Conservation (phyloP, 2,329 filamentous ascomycete species). For the Amauroascus verrucosus region DNA sequence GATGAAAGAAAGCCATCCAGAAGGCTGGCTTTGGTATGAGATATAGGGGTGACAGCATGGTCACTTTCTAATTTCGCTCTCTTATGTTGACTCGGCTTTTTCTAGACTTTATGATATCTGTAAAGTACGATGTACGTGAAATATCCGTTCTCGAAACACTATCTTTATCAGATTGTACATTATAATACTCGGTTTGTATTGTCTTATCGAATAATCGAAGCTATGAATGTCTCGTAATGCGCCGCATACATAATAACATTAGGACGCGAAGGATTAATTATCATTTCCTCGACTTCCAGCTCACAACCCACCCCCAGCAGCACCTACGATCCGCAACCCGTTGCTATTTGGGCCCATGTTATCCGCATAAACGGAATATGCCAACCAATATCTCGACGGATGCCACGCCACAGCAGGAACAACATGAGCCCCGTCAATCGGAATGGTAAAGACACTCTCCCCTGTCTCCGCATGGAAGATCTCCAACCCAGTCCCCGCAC, state of each 20-base stretch:
- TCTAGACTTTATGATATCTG: not conserved
- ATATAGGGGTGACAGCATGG: too few relatives aligned
- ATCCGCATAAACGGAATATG: slow-evolving; percentile 39
- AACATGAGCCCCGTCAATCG: slow-evolving; percentile 29
- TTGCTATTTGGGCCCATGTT: slow-evolving; percentile 30
- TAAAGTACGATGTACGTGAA: not conserved
- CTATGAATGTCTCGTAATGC: too few relatives aligned
- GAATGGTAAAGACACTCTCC: slow-evolving; percentile 39
- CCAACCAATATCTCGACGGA: slow-evolving; percentile 41
- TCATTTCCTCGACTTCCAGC: not conserved
- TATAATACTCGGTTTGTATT: not conserved
- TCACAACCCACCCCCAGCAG: slow-evolving; percentile 30
- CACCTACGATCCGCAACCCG: slow-evolving; percentile 41
- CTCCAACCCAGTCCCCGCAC: slow-evolving; percentile 36
- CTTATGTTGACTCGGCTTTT: not conserved
- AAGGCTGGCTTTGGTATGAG: too few relatives aligned
- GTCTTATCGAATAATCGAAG: too few relatives aligned
- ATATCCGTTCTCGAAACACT: not conserved
- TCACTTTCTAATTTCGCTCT: too few relatives aligned
- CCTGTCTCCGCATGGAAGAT: slow-evolving; percentile 43
- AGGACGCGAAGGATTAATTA: too few relatives aligned
- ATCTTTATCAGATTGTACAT: not conserved
- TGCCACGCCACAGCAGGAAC: slow-evolving; percentile 43
- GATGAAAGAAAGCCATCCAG: too few relatives aligned
- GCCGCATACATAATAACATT: not conserved